Base-by-base conservation (phyloP, 768 basidiomycete genomes). In the Suillus discolor region DNA sequence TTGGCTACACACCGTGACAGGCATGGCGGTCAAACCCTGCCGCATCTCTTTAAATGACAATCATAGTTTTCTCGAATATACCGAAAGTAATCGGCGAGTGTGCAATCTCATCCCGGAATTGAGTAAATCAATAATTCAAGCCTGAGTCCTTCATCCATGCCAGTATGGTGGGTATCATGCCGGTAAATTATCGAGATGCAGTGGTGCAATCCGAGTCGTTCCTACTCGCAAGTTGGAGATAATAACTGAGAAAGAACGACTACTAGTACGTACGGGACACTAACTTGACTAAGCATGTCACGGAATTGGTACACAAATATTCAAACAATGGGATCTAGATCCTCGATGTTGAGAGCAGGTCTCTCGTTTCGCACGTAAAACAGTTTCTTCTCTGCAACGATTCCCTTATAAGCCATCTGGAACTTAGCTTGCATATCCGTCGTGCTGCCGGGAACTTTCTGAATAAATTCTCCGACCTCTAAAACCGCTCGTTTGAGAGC, bases 341-440 rank as follows among this genome's bases (percentile, higher is more conserved):
- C 74, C 31, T 74, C 74, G 5, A 53, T 68, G 34, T 77, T 72
- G 39, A 77, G 44, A 20, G 23, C 38, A 2, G 74, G 76, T 36
- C 53, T 47, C 53, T 67, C 66, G 11, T 16, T 31, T 6, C 7
- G 16, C 65, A 28, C 62, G 0, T 28, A 3, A 25, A 31, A 54
- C 12, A 54, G 6, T 9, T 54, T 57, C 54, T 66, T 65, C 62
- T 68, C 67, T 18, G 44, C 23, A 66, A 77, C 73, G 44, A 83
- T 80, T 3, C 80, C 74, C 44, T 77, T 76, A 54, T 75, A 68
- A 7, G 74, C 81, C 7, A 73, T 47, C 5, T 67, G 57, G 9
- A 83, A 65, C 23, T 80, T 71, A 0, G 49, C 38, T 18, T 65
- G 36, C 42, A 76, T 59, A 7, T 73, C 77, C 28, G 63, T 62